These are phyloP conservation scores for Exophiala phaeomuriformis DNA, from an alignment of 2,329 filamentous ascomycete genomes.

Conservation along the genomic window DNA sequence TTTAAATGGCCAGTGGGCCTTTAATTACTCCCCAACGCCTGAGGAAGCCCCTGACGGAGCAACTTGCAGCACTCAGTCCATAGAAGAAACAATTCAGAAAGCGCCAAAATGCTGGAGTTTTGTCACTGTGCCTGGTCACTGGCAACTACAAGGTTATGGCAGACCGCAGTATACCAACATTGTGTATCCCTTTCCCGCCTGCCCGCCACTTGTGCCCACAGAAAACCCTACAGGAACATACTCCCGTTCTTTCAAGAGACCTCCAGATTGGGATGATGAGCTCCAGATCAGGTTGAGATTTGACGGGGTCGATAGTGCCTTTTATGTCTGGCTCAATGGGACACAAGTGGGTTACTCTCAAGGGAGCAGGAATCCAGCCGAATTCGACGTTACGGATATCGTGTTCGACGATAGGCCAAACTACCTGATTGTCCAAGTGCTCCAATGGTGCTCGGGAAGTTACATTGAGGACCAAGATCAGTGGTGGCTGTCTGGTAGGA, in stretches of 20 bases:
- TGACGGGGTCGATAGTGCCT: constrained; percentile 65
- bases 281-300: constrained; percentile 59
- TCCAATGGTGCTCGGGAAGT: constrained; percentile 61
- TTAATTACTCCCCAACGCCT: constrained; percentile 30
- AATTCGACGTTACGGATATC: constrained; percentile 58
- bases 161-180: constrained; percentile 63
- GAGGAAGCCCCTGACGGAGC: constrained; percentile 4
- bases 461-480: constrained; percentile 65
- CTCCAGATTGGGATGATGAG: constrained; percentile 34
- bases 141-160: constrained; percentile 64
- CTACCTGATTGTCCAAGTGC: constrained; percentile 56
- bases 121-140: constrained; percentile 59
- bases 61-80: background rate
- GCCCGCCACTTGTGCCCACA: constrained; percentile 55
- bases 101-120: constrained; percentile 43
- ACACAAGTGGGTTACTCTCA: constrained; percentile 59
- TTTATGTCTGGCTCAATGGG: constrained; percentile 63
- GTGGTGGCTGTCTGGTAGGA: constrained; percentile 52
- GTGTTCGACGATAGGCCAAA: constrained; percentile 47
- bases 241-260: constrained; percentile 45
- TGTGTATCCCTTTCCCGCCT: constrained; percentile 58
- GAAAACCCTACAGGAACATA: constrained; percentile 62
- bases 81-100: constrained; percentile 26
- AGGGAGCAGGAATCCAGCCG: constrained; percentile 59
- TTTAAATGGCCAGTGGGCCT: constrained; percentile 54